Percentiles rank a stretch among this genome's conserved stretches.
These are phyloP conservation scores for Luvunga scandens DNA, from an alignment of 345 rosid species.

Conservation along the genomic window DNA sequence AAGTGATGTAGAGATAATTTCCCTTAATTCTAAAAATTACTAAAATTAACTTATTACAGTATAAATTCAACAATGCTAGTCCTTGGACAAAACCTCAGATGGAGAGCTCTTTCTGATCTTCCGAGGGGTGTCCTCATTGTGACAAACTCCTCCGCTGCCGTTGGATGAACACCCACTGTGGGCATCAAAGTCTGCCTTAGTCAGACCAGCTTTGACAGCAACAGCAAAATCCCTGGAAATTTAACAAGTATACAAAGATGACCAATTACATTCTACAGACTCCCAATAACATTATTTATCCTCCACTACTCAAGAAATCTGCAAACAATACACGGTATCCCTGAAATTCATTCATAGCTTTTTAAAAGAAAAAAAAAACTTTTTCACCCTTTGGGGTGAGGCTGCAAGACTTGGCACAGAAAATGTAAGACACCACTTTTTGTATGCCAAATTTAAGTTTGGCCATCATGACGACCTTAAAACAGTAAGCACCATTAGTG, in stretches of 20 bases:
- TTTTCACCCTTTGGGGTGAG: too few relatives aligned
- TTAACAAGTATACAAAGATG: not conserved
- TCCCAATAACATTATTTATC: not conserved
- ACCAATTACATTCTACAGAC: not conserved
- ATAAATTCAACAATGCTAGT: not conserved
- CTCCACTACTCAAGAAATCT: not conserved
- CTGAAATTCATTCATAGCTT: not conserved
- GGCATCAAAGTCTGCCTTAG: slow-evolving; percentile 85
- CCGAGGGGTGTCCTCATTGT: slow-evolving; percentile 84
- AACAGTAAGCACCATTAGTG: not conserved
- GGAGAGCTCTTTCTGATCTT: slow-evolving; percentile 54
- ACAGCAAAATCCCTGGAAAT: slow-evolving; percentile 79
- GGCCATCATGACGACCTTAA: not conserved
- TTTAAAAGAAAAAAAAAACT: too few relatives aligned
- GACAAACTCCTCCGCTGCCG: slow-evolving; percentile 88
- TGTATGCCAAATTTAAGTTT: not conserved
- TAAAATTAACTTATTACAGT: not conserved
- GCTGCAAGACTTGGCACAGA: not conserved
- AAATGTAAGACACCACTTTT: not conserved
- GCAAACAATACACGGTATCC: not conserved
- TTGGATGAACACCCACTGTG: slow-evolving; percentile 91
- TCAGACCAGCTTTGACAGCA: slow-evolving; percentile 91
- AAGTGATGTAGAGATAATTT: too few relatives aligned
- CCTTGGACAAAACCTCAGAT: slow-evolving; percentile 64
- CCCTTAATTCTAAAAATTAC: not conserved